A percentile compares a stretch with the other conserved stretches of the same genome.
Evolutionary conservation across 1,284 basidiomycete genomes (phyloP).

Genomic region (Agaricales sp.): DNA sequence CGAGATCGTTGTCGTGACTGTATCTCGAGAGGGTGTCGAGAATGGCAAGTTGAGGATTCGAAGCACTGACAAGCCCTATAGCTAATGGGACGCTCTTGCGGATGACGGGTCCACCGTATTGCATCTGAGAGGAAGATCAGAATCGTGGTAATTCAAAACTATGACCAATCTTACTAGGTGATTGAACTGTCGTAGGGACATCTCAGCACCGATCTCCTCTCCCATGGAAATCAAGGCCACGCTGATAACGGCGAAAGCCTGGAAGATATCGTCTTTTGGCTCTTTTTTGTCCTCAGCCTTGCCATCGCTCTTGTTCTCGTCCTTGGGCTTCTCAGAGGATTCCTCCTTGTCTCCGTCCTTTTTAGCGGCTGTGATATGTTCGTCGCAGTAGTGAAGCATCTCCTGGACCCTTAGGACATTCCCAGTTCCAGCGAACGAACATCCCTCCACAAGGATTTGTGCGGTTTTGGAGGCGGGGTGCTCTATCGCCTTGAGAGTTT

Average conservation of each 20-base stretch:
- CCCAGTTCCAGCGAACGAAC: conserved; percentile 91
- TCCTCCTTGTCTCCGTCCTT: conserved; percentile 41
- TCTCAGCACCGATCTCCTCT: conserved; percentile 96
- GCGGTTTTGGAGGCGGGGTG: conserved; percentile 89
- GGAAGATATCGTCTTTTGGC: conserved; percentile 71
- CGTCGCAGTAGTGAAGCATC: conserved; percentile 90
- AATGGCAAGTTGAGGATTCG: conserved; percentile 92
- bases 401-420: conserved; percentile 93
- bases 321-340: conserved; percentile 44
- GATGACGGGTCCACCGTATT: conserved; percentile 93
- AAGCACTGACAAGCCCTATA: conserved; percentile 88
- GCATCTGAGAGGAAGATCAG: conserved; percentile 59
- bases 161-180: conserved; percentile 57
- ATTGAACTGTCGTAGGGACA: conserved; percentile 92
- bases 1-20: conserved; percentile 96
- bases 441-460: conserved; percentile 89
- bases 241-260: conserved; percentile 90
- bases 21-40: conserved; percentile 99
- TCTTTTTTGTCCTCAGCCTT: conserved; percentile 29
- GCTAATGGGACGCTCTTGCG: conserved; percentile 94
- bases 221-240: conserved; percentile 97
- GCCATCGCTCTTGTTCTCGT: conserved; percentile 45
- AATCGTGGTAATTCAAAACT: conserved; percentile 1
- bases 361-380: conserved; percentile 68
- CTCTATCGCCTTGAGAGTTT: conserved; percentile 91